These are phyloP conservation scores for Erigeron canadensis DNA, from an alignment of 129 eudicot species.

Conservation along the genomic window DNA sequence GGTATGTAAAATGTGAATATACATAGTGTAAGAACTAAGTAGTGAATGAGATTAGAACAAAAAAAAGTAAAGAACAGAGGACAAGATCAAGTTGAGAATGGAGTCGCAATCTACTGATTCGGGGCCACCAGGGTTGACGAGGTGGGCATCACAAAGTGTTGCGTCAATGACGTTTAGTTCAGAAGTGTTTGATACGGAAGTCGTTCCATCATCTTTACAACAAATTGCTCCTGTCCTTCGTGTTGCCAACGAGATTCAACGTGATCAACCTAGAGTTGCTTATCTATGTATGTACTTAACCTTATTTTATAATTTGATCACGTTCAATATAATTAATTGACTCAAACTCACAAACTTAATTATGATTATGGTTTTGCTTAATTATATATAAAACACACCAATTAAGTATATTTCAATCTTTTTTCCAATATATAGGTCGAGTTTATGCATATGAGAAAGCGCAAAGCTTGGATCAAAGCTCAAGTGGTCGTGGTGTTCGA, in stretches of 20 bases:
- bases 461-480: conserved; percentile 68
- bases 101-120: conserved; percentile 23
- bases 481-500: conserved; percentile 68
- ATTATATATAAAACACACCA: no score
- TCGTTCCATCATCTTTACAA: neutral
- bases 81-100: conserved; percentile 21
- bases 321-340: neutral
- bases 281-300: conserved; percentile 47
- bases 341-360: neutral
- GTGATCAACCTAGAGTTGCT: conserved; percentile 22
- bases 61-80: conserved; percentile 6
- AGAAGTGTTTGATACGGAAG: neutral
- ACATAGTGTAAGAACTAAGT: conserved; percentile 8
- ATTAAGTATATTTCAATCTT: neutral
- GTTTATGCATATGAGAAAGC: conserved; percentile 15
- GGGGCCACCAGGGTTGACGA: neutral
- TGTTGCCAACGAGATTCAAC: neutral
- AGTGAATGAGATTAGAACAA: conserved; percentile 4
- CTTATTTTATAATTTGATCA: neutral
- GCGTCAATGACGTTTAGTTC: neutral
- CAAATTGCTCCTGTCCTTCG: neutral
- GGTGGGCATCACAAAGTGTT: neutral
- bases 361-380: neutral
- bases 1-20: neutral
- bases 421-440: conserved; percentile 4